Evolutionary conservation across 192 early-diverging fungal species (phyloP).

Genomic region (Fimicolochytrium jonesii): DNA sequence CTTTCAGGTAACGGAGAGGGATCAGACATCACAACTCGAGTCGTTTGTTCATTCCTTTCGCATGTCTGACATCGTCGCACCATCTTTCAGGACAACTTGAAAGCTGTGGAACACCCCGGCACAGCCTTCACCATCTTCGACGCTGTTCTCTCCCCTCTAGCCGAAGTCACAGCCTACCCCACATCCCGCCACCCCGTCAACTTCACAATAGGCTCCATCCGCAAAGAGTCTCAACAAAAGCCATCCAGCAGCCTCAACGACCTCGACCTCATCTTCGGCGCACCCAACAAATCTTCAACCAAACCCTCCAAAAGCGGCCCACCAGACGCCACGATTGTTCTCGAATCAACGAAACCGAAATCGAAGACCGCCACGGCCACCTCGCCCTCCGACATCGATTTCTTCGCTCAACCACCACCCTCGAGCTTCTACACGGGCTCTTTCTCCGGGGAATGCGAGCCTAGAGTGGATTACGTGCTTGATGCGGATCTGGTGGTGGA

Average conservation of each 20-base stretch:
- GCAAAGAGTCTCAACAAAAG: neutral
- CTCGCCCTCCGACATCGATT: conserved; percentile 16
- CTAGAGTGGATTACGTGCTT: conserved; percentile 13
- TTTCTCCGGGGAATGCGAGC: conserved; percentile 12
- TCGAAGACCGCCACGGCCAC: neutral
- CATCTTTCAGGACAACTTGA: too few species aligned
- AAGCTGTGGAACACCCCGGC: too few species aligned
- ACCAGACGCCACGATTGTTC: neutral
- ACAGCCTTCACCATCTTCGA: conserved; percentile 11
- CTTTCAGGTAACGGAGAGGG: conserved; percentile 29
- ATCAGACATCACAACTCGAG: too few species aligned
- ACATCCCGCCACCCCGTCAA: conserved; percentile 5
- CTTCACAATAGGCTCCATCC: conserved; percentile 20
- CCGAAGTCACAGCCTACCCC: neutral
- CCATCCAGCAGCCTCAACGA: neutral
- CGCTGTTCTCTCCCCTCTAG: conserved; percentile 4
- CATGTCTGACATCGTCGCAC: too few species aligned
- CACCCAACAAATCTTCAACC: neutral
- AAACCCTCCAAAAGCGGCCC: neutral
- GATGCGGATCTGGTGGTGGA: conserved; percentile 22
- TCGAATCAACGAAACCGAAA: neutral
- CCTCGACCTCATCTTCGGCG: conserved; percentile 6
- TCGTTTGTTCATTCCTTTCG: too few species aligned
- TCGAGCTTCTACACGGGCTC: conserved; percentile 12
- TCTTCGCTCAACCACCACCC: conserved; percentile 7